Base-by-base conservation (phyloP, 345 rosid genomes). In the Hevea brasiliensis region DNA sequence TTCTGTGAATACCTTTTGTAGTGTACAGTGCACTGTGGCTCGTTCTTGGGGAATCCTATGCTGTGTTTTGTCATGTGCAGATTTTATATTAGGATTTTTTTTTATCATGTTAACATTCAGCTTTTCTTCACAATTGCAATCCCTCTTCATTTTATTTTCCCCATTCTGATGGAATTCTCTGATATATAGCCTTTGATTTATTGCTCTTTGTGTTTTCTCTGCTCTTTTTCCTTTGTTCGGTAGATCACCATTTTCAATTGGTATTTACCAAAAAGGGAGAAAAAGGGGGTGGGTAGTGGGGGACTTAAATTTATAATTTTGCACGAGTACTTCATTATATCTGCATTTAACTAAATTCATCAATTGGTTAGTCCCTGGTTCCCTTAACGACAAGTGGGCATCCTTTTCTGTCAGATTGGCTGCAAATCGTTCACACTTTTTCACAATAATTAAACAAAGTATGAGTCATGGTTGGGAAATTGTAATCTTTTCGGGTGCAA, bases 31-130 rank as follows among this genome's bases (percentile, higher is more conserved):
- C 15, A n/a, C n/a, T n/a, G n/a, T n/a, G 8, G 65, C 65, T 14
- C 66, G 57, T 74, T 40, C 21, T 35, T 57, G 1, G 66, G 47
- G 71, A 63, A n/a, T 64, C 50, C 47, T 29, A 15, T 42, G 41
- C 21, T 42, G 18, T 41, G 58, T 74, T 65, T 17, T 56, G 23
- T 18, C 23, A 53, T 53, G 23, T 53, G 56, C 56, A 53, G 21
- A 17, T 53, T 17, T 18, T 56, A 8, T 2, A 21, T 21, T 56
- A 21, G 3, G 3, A 21, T 2, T 56, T 56, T 1, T 56, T 55
- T 21, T 21, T 23, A n/a, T 26, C 64, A 5, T 56, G 18, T 74
- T 48, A 63, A 23, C n/a, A 48, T 26, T 24, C 37, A 13, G 26
- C 41, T 50, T 67, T 3, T 67, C 2, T 67, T 51, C 10, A 50